phyloP scores from a whole-genome alignment of 2,329 filamentous ascomycete genomes.

The Fusarium decemcellulare region DNA sequence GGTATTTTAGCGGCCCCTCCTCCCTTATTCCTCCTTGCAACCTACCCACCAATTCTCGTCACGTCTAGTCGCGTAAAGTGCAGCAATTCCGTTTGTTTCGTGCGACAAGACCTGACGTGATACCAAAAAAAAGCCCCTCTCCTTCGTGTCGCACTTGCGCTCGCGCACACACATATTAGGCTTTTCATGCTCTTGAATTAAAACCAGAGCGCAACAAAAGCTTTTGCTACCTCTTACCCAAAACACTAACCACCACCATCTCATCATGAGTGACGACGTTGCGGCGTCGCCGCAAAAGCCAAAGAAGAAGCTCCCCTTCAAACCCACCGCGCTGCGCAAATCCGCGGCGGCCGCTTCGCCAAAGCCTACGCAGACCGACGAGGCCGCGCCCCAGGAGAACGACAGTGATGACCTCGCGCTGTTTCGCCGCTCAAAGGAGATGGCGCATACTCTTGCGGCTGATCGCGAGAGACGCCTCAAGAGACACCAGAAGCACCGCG shows the following conservation, averaged over 20 bases:
- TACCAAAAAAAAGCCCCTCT: not conserved
- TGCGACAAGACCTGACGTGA: not conserved
- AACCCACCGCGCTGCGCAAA: conserved; percentile 61
- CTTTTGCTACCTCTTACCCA: conserved; percentile 21
- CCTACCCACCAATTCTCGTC: conserved; percentile 23
- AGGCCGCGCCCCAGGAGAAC: conserved; percentile 30
- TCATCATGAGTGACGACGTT: conserved; percentile 51
- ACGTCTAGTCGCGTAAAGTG: conserved; percentile 39
- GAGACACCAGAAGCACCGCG: conserved; percentile 45
- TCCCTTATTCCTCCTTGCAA: conserved; percentile 2
- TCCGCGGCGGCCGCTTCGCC: conserved; percentile 40
- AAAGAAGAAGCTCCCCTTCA: conserved; percentile 63
- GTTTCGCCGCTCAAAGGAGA: conserved; percentile 66
- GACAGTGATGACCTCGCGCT: conserved; percentile 59
- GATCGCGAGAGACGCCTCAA: conserved; percentile 53
- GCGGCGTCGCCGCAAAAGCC: conserved; percentile 48
- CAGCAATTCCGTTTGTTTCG: conserved; percentile 5
- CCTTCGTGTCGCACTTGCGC: not conserved
- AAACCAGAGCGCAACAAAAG: conserved; percentile 6
- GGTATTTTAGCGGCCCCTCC: conserved; percentile 35
- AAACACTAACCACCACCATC: conserved; percentile 21
- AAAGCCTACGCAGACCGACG: conserved; percentile 35
- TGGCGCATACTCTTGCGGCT: conserved; percentile 61
- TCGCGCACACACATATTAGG: not conserved
- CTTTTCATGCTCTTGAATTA: conserved; percentile 1